Base-by-base conservation (phyloP, 73 alveolate species). In the Effrenium voratum region DNA sequence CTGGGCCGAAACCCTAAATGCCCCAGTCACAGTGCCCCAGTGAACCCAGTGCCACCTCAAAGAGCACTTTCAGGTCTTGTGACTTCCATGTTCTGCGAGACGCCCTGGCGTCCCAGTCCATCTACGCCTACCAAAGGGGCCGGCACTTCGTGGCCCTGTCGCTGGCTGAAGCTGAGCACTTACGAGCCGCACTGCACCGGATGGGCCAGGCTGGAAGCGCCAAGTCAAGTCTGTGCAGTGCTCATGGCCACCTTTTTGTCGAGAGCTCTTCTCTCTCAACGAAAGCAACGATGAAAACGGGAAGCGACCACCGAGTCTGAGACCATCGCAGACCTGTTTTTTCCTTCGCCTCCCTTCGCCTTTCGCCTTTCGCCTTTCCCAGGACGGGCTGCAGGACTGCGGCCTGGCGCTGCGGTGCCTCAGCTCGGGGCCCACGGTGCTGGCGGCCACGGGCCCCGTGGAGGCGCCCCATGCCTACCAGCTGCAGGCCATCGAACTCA, bases 181-280 rank as follows among this genome's bases (percentile, higher is more conserved):
- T 87, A 36, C 95, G 95, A 24, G 95, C 95, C 13, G 95, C 95
- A 83, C 50, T 87, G 38, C 95, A 87, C 19, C 95, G 95, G 6
- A 12, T 63, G 50, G 76, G 38, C 30, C 30, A 41, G 91, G 93
- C 13, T 5, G 63, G 47, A 3, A 22, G 75, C 34, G 5, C 16
- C 30, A 22, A 38, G 75, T 60, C 40, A 8, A 32, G 30, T 24
- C 75, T 60, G 16, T 32, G 8, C 75, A 60, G 5, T 38, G 30
- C 5, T 22, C 8, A 60, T 60, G 8, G 34, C 40, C 75, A 22
- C 75, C 15, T 60, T 22, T 10, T 75, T 36, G 8, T 75, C 50
- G 49, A 36, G n/a, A 34, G 2, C 59, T 34, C 50, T 34, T 60
- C 30, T n/a, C n/a, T n/a, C n/a, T n/a, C n/a, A n/a, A 26, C 73